Evolutionary conservation across 2,329 filamentous ascomycete species (phyloP).

Genomic region (Cryoendolithus antarcticus): DNA sequence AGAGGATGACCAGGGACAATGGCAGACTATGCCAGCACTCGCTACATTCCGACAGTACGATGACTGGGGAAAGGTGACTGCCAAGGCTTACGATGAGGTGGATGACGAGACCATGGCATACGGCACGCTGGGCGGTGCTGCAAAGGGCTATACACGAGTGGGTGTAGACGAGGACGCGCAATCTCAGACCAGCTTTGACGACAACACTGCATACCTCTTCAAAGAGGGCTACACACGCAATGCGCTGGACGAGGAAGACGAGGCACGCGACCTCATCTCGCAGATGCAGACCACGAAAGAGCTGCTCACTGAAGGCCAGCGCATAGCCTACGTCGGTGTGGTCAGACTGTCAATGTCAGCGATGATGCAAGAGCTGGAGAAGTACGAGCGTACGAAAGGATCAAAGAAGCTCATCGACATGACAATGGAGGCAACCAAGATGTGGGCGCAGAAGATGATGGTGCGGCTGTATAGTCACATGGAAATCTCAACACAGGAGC

Average conservation of each 20-base stretch:
- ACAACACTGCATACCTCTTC: constrained; percentile 93
- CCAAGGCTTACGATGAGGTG: constrained; percentile 60
- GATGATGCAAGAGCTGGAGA: constrained; percentile 59
- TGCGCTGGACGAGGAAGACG: constrained; percentile 54
- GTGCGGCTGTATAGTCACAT: constrained; percentile 86
- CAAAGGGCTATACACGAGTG: constrained; percentile 92
- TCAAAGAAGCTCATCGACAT: constrained; percentile 60
- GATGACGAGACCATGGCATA: constrained; percentile 62
- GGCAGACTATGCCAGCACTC: constrained; percentile 91
- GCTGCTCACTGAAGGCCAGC: constrained; percentile 84
- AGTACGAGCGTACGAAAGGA: constrained; percentile 48
- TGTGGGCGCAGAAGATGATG: constrained; percentile 99
- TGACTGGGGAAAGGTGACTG: constrained; percentile 78
- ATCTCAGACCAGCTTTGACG: constrained; percentile 90
- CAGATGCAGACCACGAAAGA: constrained; percentile 96
- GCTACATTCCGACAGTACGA: constrained; percentile 93
- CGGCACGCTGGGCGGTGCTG: constrained; percentile 69
- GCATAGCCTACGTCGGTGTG: constrained; percentile 89
- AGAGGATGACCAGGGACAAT: constrained; percentile 54
- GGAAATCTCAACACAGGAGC: constrained; percentile 84
- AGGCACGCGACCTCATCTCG: constrained; percentile 63
- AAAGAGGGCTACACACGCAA: constrained; percentile 51
- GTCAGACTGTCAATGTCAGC: constrained; percentile 67
- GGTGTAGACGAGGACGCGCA: constrained; percentile 88
- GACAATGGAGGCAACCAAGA: constrained; percentile 66